phyloP scores from a whole-genome alignment of 2,329 filamentous ascomycete genomes.

The Phialophora verrucosa region DNA sequence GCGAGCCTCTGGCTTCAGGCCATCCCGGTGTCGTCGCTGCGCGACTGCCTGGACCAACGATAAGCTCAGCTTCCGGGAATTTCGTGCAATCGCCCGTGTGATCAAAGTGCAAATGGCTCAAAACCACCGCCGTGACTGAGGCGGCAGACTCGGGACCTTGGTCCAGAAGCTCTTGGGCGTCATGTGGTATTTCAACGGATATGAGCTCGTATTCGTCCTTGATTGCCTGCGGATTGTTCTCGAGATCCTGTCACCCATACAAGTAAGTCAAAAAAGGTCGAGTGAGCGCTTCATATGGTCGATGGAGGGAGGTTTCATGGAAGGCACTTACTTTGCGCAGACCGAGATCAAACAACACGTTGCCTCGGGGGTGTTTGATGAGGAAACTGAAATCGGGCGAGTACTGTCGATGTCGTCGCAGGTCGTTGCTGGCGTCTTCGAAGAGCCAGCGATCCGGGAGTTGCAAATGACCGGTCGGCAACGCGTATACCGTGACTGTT shows the following conservation, averaged over 20 bases:
- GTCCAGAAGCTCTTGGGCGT: constrained; percentile 30
- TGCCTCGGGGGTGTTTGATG: constrained; percentile 50
- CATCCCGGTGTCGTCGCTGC: constrained; percentile 55
- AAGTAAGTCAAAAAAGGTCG: neutral
- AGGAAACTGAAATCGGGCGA: constrained; percentile 46
- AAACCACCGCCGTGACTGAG: constrained; percentile 31
- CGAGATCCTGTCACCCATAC: constrained; percentile 7
- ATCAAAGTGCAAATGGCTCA: constrained; percentile 44
- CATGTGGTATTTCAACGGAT: constrained; percentile 22
- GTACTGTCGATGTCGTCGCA: neutral
- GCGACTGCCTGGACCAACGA: constrained; percentile 62
- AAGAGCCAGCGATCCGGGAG: constrained; percentile 13
- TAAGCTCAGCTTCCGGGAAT: constrained; percentile 56
- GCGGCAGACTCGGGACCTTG: constrained; percentile 21
- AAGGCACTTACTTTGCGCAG: constrained; percentile 36
- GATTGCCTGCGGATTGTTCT: constrained; percentile 14
- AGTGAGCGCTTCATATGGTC: neutral
- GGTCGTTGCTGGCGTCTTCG: constrained; percentile 4
- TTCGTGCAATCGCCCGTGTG: constrained; percentile 58
- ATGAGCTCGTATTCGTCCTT: constrained; percentile 2
- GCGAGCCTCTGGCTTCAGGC: constrained; percentile 47
- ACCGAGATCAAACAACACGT: constrained; percentile 46
- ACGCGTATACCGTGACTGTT: neutral
- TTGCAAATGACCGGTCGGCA: neutral
- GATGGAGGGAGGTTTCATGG: no score